Conservation (phyloP, 2,329 filamentous ascomycete species). For the Fusarium guadeloupense region DNA sequence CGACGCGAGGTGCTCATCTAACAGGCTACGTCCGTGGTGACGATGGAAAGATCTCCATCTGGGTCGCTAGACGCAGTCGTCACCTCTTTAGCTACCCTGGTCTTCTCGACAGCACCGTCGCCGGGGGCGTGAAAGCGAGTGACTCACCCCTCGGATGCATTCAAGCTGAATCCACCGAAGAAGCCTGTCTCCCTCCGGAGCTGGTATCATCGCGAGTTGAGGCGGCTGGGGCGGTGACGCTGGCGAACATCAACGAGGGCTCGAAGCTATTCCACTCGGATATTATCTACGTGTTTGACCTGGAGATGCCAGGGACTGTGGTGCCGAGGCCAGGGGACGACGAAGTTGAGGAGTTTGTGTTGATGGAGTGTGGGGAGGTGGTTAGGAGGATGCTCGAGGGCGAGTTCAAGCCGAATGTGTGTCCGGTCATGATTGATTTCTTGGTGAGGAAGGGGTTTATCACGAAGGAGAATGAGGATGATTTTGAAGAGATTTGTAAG, state of each 20-base stretch:
- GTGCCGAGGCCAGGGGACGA: conserved; percentile 75
- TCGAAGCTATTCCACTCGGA: conserved; percentile 49
- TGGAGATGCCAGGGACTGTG: conserved; percentile 68
- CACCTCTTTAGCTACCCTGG: conserved; percentile 77
- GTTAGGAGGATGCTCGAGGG: conserved; percentile 68
- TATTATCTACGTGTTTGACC: conserved; percentile 76
- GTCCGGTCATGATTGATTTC: conserved; percentile 81
- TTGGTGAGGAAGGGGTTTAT: conserved; percentile 80
- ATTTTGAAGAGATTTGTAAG: conserved; percentile 73
- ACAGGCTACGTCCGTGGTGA: conserved; percentile 63
- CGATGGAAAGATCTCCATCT: conserved; percentile 66
- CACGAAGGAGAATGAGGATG: conserved; percentile 74
- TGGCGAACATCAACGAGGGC: conserved; percentile 44
- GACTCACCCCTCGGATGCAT: conserved; percentile 74
- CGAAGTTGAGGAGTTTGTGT: conserved; percentile 79
- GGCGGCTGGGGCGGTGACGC: conserved; percentile 49
- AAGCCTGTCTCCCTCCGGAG: conserved; percentile 60
- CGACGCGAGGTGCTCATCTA: conserved; percentile 72
- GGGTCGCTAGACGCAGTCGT: conserved; percentile 73
- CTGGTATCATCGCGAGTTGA: conserved; percentile 42
- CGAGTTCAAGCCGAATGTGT: conserved; percentile 88
- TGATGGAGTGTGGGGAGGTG: conserved; percentile 70
- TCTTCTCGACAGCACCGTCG: conserved; percentile 83
- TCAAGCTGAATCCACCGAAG: conserved; percentile 76
- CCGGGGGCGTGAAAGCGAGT: conserved; percentile 75